phyloP scores from a whole-genome alignment of 768 basidiomycete genomes.

The Boletus bicolor region DNA sequence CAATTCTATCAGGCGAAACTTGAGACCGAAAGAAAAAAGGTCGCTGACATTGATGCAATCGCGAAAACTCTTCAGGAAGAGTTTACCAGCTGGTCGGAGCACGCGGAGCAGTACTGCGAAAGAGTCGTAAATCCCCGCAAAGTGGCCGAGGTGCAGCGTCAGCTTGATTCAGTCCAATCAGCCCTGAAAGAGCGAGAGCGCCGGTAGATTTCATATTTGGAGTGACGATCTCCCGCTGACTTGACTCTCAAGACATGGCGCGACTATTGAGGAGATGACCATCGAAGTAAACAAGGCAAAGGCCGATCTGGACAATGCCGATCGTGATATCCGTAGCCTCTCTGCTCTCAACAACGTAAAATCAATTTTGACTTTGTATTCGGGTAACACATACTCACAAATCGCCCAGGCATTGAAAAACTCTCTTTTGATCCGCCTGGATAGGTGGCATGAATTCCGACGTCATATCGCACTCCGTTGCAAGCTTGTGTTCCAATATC shows the following conservation, averaged over 20 bases:
- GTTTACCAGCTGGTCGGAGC: slow-evolving; percentile 62
- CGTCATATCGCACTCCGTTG: slow-evolving; percentile 85
- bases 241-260: slow-evolving; percentile 55
- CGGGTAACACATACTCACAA: slow-evolving; percentile 6
- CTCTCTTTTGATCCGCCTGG: slow-evolving; percentile 62
- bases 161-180: slow-evolving; percentile 58
- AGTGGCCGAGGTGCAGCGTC: slow-evolving; percentile 51
- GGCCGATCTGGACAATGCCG: slow-evolving; percentile 55
- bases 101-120: slow-evolving; percentile 61
- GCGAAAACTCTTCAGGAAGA: slow-evolving; percentile 57
- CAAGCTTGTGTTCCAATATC: slow-evolving; percentile 76
- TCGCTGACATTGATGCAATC: slow-evolving; percentile 43
- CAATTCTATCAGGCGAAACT: slow-evolving; percentile 53
- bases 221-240: slow-evolving; percentile 1
- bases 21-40: slow-evolving; percentile 43
- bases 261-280: slow-evolving; percentile 74
- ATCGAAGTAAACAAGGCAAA: slow-evolving; percentile 65
- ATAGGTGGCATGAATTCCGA: slow-evolving; percentile 85
- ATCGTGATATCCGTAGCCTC: slow-evolving; percentile 63
- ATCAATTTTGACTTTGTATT: neutral
- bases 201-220: slow-evolving; percentile 37
- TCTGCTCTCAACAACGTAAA: slow-evolving; percentile 60
- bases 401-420: slow-evolving; percentile 55
- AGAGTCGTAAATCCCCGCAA: slow-evolving; percentile 57
- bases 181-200: slow-evolving; percentile 67